phyloP scores from a whole-genome alignment of 2,329 filamentous ascomycete species.

The Hypocrella siamensis region DNA sequence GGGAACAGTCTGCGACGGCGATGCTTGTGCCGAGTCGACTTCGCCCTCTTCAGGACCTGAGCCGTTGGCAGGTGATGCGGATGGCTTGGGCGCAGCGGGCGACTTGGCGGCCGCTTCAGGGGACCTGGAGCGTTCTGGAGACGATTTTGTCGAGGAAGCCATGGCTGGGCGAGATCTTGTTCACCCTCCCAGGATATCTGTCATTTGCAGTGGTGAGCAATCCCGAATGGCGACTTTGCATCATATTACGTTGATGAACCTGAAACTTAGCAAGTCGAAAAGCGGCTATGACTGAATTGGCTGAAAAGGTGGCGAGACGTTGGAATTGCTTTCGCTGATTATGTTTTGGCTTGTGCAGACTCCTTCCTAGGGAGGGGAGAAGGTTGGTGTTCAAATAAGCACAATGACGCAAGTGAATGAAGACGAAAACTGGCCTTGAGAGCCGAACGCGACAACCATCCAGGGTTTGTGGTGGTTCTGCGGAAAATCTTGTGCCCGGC shows the following conservation, averaged over 20 bases:
- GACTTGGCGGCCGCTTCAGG: background rate
- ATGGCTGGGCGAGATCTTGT: background rate
- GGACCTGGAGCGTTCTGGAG: too few relatives aligned
- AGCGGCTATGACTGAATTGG: constrained; percentile 1
- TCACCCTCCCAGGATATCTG: constrained; percentile 7
- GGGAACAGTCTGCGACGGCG: constrained; percentile 14
- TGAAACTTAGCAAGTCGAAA: constrained; percentile 14
- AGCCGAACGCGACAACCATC: too few relatives aligned
- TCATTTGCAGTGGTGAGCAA: constrained; percentile 22
- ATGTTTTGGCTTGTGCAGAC: too few relatives aligned
- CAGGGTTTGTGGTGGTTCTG: too few relatives aligned
- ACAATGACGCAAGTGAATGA: too few relatives aligned
- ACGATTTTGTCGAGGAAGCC: background rate
- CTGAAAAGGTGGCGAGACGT: too few relatives aligned
- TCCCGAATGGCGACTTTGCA: constrained; percentile 15
- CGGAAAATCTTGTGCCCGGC: too few relatives aligned
- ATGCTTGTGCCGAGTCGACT: constrained; percentile 4
- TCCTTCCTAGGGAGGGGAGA: too few relatives aligned
- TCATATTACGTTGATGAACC: constrained; percentile 23
- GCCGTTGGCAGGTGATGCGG: background rate
- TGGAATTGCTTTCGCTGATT: too few relatives aligned
- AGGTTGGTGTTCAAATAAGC: too few relatives aligned
- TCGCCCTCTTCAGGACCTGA: constrained; percentile 1
- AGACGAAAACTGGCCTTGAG: too few relatives aligned
- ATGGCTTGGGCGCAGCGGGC: background rate